These are phyloP conservation scores for Pseudoturritis turrita DNA, from an alignment of 345 rosid species.

Conservation along the genomic window DNA sequence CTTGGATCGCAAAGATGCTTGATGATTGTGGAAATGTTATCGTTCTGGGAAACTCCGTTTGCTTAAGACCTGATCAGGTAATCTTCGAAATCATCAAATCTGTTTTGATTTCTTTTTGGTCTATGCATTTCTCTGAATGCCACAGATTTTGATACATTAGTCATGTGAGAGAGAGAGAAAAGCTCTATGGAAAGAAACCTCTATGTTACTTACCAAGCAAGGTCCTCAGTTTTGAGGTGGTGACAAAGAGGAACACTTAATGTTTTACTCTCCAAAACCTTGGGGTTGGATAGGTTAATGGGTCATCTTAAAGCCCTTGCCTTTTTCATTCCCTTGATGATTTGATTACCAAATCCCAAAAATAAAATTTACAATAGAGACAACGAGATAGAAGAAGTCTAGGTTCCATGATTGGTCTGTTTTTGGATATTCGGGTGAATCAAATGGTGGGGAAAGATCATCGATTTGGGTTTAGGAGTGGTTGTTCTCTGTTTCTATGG, in stretches of 20 bases:
- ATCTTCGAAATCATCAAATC: neutral
- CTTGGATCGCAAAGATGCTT: slow-evolving; percentile 49
- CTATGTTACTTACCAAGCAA: slow-evolving; percentile 14
- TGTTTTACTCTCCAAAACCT: neutral
- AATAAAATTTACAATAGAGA: neutral
- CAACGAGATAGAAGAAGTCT: neutral
- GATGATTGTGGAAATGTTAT: slow-evolving; percentile 82
- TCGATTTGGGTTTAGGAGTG: neutral
- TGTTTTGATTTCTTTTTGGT: too few species aligned
- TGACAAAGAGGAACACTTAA: slow-evolving; percentile 31
- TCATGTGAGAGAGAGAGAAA: too few species aligned
- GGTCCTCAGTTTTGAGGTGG: slow-evolving; percentile 39
- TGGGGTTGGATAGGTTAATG: slow-evolving; percentile 15
- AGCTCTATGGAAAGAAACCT: too few species aligned
- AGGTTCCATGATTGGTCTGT: neutral
- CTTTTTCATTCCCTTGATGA: slow-evolving; percentile 5
- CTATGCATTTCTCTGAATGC: too few species aligned
- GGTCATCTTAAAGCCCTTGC: neutral
- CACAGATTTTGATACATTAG: neutral
- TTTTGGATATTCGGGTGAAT: neutral
- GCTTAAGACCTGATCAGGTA: slow-evolving; percentile 82
- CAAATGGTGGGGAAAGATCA: neutral
- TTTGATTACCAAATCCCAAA: neutral
- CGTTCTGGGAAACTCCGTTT: slow-evolving; percentile 60
- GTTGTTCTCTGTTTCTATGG: slow-evolving; percentile 2